Evolutionary conservation across 305 asterid species (phyloP).

Genomic region (Plantago coronopus): DNA sequence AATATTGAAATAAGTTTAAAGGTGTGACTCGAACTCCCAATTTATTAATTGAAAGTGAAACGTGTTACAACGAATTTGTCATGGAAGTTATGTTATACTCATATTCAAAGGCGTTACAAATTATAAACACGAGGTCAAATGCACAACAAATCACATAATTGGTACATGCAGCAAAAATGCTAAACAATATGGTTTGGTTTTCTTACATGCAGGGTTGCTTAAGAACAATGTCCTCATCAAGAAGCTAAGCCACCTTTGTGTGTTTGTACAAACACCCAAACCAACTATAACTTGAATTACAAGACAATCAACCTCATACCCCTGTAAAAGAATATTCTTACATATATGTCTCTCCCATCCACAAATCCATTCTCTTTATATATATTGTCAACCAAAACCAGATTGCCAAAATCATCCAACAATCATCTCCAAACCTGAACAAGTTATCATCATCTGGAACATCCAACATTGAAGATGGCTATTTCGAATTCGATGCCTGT

Average conservation of each 20-base stretch:
- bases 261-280: slow-evolving; percentile 38
- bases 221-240: slow-evolving; percentile 31
- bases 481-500: slow-evolving; percentile 17
- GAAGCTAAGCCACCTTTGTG: slow-evolving; percentile 57
- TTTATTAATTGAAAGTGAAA: too few species aligned
- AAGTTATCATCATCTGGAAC: too few species aligned
- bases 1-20: neutral
- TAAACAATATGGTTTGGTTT: neutral
- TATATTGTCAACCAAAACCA: neutral
- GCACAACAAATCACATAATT: neutral
- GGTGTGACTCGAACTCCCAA: too few species aligned
- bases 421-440: neutral
- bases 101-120: too few species aligned
- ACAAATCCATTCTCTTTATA: slow-evolving; percentile 13
- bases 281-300: slow-evolving; percentile 64
- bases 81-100: too few species aligned
- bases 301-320: slow-evolving; percentile 55
- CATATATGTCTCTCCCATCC: slow-evolving; percentile 24
- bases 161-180: neutral
- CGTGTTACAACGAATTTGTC: too few species aligned
- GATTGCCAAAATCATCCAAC: neutral
- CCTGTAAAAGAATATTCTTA: slow-evolving; percentile 45
- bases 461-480: slow-evolving; percentile 27
- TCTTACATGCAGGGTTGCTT: slow-evolving; percentile 16
- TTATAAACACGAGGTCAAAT: too few species aligned